Conservation (phyloP, 2,329 filamentous ascomycete species). For the Fusarium haematococcum region DNA sequence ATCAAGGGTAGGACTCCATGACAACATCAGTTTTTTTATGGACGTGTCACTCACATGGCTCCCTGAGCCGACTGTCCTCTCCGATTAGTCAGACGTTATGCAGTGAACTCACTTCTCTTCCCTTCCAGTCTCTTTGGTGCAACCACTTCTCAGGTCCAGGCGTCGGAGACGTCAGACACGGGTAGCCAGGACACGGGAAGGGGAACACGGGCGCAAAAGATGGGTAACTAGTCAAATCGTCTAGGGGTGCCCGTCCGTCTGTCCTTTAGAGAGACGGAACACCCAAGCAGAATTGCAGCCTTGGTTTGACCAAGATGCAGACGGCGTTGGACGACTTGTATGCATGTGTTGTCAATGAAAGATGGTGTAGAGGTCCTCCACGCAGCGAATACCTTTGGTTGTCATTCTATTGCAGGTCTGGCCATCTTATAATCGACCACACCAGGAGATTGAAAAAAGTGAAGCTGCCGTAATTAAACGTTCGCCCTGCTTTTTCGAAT, state of each 20-base stretch:
- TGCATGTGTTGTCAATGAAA: conserved; percentile 35
- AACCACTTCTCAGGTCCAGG: neutral
- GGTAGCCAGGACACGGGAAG: conserved; percentile 1
- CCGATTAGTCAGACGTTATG: conserved; percentile 1
- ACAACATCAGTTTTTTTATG: neutral
- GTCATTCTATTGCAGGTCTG: conserved; percentile 18
- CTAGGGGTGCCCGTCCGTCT: neutral
- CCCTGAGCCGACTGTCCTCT: neutral
- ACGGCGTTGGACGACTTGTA: conserved; percentile 31
- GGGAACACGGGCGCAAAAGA: conserved; percentile 5
- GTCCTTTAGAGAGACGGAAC: neutral
- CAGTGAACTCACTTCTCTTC: neutral
- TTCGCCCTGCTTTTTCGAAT: conserved; percentile 27
- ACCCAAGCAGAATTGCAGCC: conserved; percentile 25
- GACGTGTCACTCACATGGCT: conserved; percentile 3
- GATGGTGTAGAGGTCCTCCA: conserved; percentile 27
- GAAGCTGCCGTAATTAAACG: conserved; percentile 17
- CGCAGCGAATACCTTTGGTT: conserved; percentile 1
- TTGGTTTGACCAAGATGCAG: conserved; percentile 29
- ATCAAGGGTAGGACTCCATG: neutral
- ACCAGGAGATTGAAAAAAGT: neutral
- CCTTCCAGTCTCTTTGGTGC: conserved; percentile 2
- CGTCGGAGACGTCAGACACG: conserved; percentile 17
- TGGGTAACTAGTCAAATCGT: conserved; percentile 10
- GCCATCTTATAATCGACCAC: conserved; percentile 31